These are phyloP conservation scores for Cladophialophora exuberans DNA, from an alignment of 2,329 filamentous ascomycete species.

Conservation along the genomic window DNA sequence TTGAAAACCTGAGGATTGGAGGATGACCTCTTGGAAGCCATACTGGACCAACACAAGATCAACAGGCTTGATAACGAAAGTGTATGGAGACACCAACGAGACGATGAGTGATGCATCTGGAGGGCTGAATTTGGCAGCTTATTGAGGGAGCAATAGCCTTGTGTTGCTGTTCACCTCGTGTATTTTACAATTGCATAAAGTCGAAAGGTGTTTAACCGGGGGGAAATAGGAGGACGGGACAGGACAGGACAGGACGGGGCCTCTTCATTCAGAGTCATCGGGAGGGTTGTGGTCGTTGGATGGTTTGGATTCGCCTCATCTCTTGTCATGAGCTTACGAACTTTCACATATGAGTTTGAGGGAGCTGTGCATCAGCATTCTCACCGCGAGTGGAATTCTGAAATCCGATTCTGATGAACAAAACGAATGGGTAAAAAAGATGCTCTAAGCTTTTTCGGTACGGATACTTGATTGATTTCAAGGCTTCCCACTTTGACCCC, in stretches of 20 bases:
- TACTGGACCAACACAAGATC: slow-evolving; percentile 9
- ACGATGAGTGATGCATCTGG: not conserved
- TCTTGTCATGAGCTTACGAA: slow-evolving; percentile 2
- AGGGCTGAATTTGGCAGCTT: too few species aligned
- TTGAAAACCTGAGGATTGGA: slow-evolving; percentile 1
- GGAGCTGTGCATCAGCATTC: not conserved
- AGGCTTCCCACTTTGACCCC: too few species aligned
- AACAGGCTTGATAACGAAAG: slow-evolving; percentile 10
- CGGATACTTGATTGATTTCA: too few species aligned
- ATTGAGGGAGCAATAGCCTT: not conserved
- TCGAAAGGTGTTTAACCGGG: not conserved
- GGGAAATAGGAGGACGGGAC: not conserved
- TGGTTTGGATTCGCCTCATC: not conserved
- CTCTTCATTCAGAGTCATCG: too few species aligned
- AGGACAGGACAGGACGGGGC: too few species aligned
- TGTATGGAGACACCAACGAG: slow-evolving; percentile 5
- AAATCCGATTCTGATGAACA: too few species aligned
- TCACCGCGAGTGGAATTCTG: too few species aligned
- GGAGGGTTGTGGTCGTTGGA: too few species aligned
- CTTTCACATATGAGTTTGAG: not conserved
- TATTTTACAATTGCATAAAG: not conserved
- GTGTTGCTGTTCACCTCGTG: not conserved
- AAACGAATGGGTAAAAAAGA: too few species aligned
- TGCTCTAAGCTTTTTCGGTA: too few species aligned
- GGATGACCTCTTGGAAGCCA: slow-evolving; percentile 1